These are phyloP conservation scores for Phylloporus sp. DNA, from an alignment of 768 basidiomycete species.

Conservation along the genomic window DNA sequence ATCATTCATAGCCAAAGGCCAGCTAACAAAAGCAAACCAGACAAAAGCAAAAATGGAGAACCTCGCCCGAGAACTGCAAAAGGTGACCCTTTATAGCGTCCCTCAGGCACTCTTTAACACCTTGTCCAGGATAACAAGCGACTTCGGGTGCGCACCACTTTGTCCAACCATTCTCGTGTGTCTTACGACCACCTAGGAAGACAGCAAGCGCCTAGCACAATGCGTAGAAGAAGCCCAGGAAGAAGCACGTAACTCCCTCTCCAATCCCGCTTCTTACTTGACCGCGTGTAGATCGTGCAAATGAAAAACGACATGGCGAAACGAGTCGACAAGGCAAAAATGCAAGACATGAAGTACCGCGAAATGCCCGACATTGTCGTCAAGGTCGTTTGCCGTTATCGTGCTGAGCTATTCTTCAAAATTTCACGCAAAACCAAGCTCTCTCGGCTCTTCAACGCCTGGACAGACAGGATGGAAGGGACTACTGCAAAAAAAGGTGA, in stretches of 20 bases:
- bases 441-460: slow-evolving; percentile 75
- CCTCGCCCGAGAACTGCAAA: slow-evolving; percentile 82
- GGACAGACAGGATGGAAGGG: slow-evolving; percentile 85
- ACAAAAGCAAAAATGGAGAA: slow-evolving; percentile 89
- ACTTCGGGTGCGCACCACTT: slow-evolving; percentile 56
- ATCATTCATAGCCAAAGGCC: slow-evolving; percentile 61
- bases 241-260: slow-evolving; percentile 45
- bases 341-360: slow-evolving; percentile 75
- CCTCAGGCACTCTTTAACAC: slow-evolving; percentile 15
- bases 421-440: slow-evolving; percentile 88
- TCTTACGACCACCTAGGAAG: slow-evolving; percentile 52
- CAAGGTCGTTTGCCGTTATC: slow-evolving; percentile 84
- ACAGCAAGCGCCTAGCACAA: slow-evolving; percentile 72
- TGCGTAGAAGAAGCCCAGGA: slow-evolving; percentile 85
- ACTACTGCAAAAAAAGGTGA: slow-evolving; percentile 43
- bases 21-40: slow-evolving; percentile 83
- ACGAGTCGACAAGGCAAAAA: slow-evolving; percentile 71
- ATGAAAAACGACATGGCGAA: slow-evolving; percentile 82
- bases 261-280: background rate
- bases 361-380: slow-evolving; percentile 88
- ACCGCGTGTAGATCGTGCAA: slow-evolving; percentile 54
- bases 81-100: slow-evolving; percentile 41
- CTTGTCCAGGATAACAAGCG: slow-evolving; percentile 76
- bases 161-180: slow-evolving; percentile 6
- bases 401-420: slow-evolving; percentile 89